A percentile compares a stretch with the other conserved stretches of the same genome.
Conservation (phyloP, 2,329 filamentous ascomycete genomes). For the Ophiocordyceps camponoti-floridani region DNA sequence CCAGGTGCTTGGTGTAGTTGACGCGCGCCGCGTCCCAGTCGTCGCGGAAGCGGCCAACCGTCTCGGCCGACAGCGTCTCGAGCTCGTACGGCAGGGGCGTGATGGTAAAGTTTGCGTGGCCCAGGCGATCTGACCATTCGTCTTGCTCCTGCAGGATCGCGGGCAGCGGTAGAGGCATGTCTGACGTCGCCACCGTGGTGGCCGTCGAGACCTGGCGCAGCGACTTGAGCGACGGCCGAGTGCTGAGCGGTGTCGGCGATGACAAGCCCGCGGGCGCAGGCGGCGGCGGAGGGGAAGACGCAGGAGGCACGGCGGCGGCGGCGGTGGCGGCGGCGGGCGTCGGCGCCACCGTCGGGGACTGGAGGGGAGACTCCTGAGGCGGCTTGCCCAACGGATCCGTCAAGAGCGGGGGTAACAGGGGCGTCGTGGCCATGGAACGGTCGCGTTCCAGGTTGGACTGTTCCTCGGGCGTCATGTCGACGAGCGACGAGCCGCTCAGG, state of each 20-base stretch:
- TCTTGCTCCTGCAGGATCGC: conserved; percentile 53
- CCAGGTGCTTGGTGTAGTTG: conserved; percentile 80
- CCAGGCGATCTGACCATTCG: conserved; percentile 69
- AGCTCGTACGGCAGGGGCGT: conserved; percentile 64
- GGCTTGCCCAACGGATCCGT: conserved; percentile 36
- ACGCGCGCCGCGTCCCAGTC: conserved; percentile 72
- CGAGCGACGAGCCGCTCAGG: conserved; percentile 29
- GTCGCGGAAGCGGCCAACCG: conserved; percentile 44
- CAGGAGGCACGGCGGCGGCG: conserved; percentile 29
- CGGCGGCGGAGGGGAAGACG: too few species aligned
- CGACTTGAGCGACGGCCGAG: conserved; percentile 60
- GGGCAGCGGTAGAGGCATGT: conserved; percentile 36
- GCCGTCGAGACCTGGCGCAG: conserved; percentile 48
- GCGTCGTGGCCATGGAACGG: conserved; percentile 54
- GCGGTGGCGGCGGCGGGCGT: conserved; percentile 8
- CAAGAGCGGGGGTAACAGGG: conserved; percentile 68
- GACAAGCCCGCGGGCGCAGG: conserved; percentile 4
- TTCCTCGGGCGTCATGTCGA: conserved; percentile 16
- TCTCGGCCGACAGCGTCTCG: conserved; percentile 36
- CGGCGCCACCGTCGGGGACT: conserved; percentile 45
- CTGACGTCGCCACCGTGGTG: conserved; percentile 21
- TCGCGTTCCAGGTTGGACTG: conserved; percentile 36
- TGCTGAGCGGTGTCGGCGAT: conserved; percentile 53
- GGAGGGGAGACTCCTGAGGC: conserved; percentile 59
- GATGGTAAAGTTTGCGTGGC: conserved; percentile 89